Base-by-base conservation (phyloP, 495 filamentous ascomycete genomes). In the Astrothelium subdiscretum region DNA sequence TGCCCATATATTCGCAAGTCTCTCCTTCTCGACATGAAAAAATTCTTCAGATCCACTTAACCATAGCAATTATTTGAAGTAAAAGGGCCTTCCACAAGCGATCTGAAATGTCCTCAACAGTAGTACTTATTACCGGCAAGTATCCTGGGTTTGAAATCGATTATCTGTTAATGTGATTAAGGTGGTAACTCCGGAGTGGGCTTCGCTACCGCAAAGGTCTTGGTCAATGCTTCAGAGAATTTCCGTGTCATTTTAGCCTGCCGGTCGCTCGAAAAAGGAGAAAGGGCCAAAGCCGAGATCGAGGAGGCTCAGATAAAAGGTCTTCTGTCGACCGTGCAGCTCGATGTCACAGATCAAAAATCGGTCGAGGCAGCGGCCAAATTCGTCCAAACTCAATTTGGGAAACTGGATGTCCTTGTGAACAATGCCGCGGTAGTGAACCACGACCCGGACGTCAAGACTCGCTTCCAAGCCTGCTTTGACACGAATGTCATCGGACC, bases 121-220 rank as follows among this genome's bases (percentile, higher is more conserved):
- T n/a, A n/a, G n/a, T n/a, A n/a, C n/a, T n/a, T n/a, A n/a, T n/a
- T n/a, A n/a, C n/a, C n/a, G n/a, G n/a, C n/a, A n/a, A n/a, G n/a
- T n/a, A n/a, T n/a, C n/a, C n/a, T n/a, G n/a, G n/a, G n/a, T n/a
- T n/a, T n/a, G n/a, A n/a, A n/a, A n/a, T n/a, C n/a, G n/a, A n/a
- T n/a, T n/a, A n/a, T n/a, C n/a, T n/a, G n/a, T n/a, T n/a, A n/a
- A n/a, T n/a, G n/a, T n/a, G n/a, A n/a, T n/a, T n/a, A n/a, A 72
- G 74, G 73, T 29, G 74, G 72, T 32, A 77, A 72, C 61, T 67
- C 65, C 32, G 75, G 74, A 22, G 64, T 77, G 15, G 76, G 76
- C 59, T 73, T 63, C 32, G 76, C 71, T 13, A 64, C 71, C 0
- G 57, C 71, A 2, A 66, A 68, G 57, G 68, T 66, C 27, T 58